A percentile compares a stretch with the other conserved stretches of the same genome.
These are phyloP conservation scores for Nigrospora sphaerica DNA, from an alignment of 2,329 filamentous ascomycete genomes.

Conservation along the genomic window DNA sequence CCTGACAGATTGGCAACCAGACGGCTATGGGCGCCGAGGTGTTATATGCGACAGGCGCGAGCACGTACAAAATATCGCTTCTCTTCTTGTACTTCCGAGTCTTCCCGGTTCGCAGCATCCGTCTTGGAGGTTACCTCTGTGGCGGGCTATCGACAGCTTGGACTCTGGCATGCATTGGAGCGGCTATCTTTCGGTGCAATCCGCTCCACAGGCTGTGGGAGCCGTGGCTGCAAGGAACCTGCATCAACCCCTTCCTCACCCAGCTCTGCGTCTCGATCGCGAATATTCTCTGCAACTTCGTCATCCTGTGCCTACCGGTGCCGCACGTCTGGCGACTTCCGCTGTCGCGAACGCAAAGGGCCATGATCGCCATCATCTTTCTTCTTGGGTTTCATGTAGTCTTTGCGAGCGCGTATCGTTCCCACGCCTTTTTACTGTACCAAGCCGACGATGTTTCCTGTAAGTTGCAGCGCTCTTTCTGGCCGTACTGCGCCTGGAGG, in stretches of 20 bases:
- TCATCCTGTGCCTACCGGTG: background rate
- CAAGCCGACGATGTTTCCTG: background rate
- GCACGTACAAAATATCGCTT: constrained; percentile 1
- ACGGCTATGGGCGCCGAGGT: background rate
- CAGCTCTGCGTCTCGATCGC: background rate
- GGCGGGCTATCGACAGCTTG: background rate
- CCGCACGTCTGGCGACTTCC: background rate
- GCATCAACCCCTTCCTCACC: background rate
- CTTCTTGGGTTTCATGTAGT: background rate
- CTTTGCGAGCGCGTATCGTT: background rate
- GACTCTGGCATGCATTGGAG: background rate
- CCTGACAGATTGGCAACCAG: too few relatives aligned
- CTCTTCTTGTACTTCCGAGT: constrained; percentile 1
- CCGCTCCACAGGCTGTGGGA: background rate
- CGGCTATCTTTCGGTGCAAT: background rate
- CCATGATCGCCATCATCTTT: background rate
- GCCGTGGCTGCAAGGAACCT: background rate
- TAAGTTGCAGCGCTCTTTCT: background rate
- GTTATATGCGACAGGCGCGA: background rate
- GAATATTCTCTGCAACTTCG: background rate
- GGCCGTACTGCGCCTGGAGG: background rate
- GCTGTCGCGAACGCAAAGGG: background rate
- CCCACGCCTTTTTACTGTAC: background rate
- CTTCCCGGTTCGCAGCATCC: background rate
- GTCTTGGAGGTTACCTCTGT: background rate